phyloP scores from a whole-genome alignment of 2,329 filamentous ascomycete species.

The Sporothrix brasiliensis region DNA sequence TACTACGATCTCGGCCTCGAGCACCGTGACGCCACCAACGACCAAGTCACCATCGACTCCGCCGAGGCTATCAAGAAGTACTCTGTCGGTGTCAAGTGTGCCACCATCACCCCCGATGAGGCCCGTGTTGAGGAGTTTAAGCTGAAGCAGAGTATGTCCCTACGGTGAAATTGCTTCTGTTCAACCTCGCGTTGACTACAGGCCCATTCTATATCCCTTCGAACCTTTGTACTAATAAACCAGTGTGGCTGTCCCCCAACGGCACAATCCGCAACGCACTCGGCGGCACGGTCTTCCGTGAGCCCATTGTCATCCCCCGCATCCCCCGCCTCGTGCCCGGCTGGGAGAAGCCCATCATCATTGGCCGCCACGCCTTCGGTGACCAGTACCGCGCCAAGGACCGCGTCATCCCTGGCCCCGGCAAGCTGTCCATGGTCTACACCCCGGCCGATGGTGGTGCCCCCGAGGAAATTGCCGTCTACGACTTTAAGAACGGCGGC shows the following conservation, averaged over 20 bases:
- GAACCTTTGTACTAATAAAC: neutral
- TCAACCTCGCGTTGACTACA: too few relatives aligned
- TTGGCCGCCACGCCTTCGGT: constrained; percentile 96
- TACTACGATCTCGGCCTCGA: constrained; percentile 94
- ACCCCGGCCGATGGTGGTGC: constrained; percentile 78
- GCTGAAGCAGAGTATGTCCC: constrained; percentile 84
- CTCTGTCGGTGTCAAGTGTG: constrained; percentile 97
- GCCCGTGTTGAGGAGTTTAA: constrained; percentile 96
- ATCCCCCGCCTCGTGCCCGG: constrained; percentile 92
- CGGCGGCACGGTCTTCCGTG: constrained; percentile 97
- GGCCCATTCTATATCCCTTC: neutral
- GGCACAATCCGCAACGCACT: constrained; percentile 77
- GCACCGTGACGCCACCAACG: constrained; percentile 94
- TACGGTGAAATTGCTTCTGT: neutral
- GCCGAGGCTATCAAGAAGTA: constrained; percentile 99
- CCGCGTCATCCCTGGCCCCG: constrained; percentile 76
- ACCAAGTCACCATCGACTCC: constrained; percentile 92
- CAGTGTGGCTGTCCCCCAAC: constrained; percentile 98
- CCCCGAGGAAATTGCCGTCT: constrained; percentile 87
- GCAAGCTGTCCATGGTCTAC: constrained; percentile 92
- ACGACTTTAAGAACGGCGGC: constrained; percentile 81
- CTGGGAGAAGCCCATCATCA: constrained; percentile 99
- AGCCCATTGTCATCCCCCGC: constrained; percentile 93
- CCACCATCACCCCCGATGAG: constrained; percentile 98
- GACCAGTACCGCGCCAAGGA: constrained; percentile 99